Evolutionary conservation across 345 rosid genomes (phyloP), one percentile per base, ranked within the genome.

Genomic region (Psidium friedrichsthalianum): DNA sequence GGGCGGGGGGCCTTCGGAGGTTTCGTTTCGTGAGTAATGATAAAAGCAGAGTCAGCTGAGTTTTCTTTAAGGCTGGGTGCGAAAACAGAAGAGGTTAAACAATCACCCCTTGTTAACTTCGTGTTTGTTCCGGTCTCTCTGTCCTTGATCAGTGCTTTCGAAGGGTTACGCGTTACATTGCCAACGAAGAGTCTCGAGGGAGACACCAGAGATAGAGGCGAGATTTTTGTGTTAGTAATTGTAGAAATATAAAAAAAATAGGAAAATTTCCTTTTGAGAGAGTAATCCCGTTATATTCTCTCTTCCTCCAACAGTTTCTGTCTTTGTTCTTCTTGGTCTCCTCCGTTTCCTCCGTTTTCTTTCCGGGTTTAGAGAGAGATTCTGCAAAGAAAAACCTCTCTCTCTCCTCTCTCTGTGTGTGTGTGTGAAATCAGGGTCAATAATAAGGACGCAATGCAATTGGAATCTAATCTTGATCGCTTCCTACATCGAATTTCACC

Each of bases 401-500:
- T 84, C 86, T 87, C 82, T 85, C 86, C 86, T 82, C 85, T 78
- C 74, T 36, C 36, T 36, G 36, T n/a, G n/a, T n/a, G n/a, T n/a
- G n/a, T n/a, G n/a, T n/a, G n/a, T 36, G 5, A 84, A 89, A 91
- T 88, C 93, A 96, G 95, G 99, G 88, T 90, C 86, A 85, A 89
- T 81, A 93, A 90, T 64, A 93, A 87, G 80, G 94, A 96, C 11
- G 80, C 80, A 69, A 36, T 69, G 91, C 92, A 93, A 89, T 84
- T 83, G n/a, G 93, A 87, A 90, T 96, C 98, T 11, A 98, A 96
- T 91, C 98, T 98, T 21, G 96, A 93, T 55, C 88, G 95, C 84
- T 95, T 96, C 91, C 96, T 95, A 74, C 92, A 90, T 88, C 92
- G 93, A 90, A 96, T 96, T 51, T 94, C 99, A 22, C 99, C 99